Evolutionary conservation across 139 green algal species (phyloP), one percentile per base, ranked within the genome.

Genomic region (Chlamydomonas incerta): DNA sequence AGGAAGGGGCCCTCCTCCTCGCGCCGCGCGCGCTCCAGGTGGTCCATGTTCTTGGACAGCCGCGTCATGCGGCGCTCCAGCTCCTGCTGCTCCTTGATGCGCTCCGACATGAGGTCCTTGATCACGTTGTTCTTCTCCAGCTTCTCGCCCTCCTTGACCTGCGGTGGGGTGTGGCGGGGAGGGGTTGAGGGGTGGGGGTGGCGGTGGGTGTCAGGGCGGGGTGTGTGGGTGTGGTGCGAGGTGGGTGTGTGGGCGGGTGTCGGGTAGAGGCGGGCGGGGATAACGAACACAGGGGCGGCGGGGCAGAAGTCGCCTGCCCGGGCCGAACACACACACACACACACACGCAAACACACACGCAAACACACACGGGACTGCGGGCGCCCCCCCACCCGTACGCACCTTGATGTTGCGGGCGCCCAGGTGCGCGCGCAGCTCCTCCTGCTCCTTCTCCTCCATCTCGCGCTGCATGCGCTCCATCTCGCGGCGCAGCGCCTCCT

Each of bases 11-110:
- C 90, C 94, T 99, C 97, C 90, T 98, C 96, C 94, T 99, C 96
- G 35, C 98, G 92, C 0, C 91, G 88, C 0, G 98, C 98, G 1
- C 98, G 93, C 93, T 99, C 98, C 82, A 99, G 68, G 90, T 99
- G 95, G 92, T 99, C 98, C 96, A 99, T 95, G 82, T 92, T 89
- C 80, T 90, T 94, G 24, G 91, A 91, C 62, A 95, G 81, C 62
- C 92, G 93, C 17, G 88, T 58, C 69, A 98, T 90, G 88, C 96
- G 96, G 77, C 93, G 92, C 90, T 97, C 96, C 85, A 96, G 81
- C 90, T 99, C 96, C 89, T 87, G 86, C 74, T 90, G 85, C 88
- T 95, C 92, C 80, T 95, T 95, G 69, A 98, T 87, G 28, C 90
- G 86, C 86, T 93, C 90, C 6, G 60, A 80, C 75, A 92, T 80